Evolutionary conservation across 2,329 filamentous ascomycete genomes (phyloP).

Genomic region (Stachybotrys echinatus): DNA sequence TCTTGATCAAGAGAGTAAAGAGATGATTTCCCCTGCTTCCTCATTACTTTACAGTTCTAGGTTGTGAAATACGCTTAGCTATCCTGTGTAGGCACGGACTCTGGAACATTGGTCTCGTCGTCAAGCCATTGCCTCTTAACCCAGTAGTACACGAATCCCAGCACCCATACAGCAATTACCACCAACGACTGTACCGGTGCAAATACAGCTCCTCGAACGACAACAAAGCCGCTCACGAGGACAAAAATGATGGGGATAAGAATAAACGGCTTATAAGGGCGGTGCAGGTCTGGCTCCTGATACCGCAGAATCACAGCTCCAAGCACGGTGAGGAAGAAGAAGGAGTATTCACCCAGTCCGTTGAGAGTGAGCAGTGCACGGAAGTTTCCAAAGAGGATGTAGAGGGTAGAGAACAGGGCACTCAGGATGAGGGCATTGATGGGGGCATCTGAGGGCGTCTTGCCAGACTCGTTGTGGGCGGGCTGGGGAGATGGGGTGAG

Average conservation of each 20-base stretch:
- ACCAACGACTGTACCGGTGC: conserved; percentile 48
- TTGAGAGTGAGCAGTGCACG: conserved; percentile 56
- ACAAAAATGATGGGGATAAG: conserved; percentile 48
- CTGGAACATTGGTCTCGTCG: not conserved
- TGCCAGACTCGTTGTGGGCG: not conserved
- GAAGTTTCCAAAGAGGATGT: conserved; percentile 57
- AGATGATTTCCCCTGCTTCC: no score
- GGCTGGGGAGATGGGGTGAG: conserved; percentile 7
- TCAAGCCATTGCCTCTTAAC: conserved; percentile 1
- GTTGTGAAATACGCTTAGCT: no score
- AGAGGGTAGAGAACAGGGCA: conserved; percentile 44
- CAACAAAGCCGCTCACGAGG: conserved; percentile 54
- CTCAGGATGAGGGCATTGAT: conserved; percentile 49
- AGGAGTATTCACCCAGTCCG: conserved; percentile 55
- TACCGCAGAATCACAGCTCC: conserved; percentile 52
- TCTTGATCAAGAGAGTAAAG: no score
- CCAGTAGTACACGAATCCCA: conserved; percentile 41
- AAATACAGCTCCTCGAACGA: conserved; percentile 53
- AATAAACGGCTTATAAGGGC: conserved; percentile 51
- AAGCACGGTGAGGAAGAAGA: conserved; percentile 58
- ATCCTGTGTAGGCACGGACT: no score
- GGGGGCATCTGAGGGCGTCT: conserved; percentile 39
- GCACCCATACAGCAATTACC: conserved; percentile 43
- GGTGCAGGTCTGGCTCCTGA: conserved; percentile 46
- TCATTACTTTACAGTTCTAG: no score